Base-by-base conservation (phyloP, 495 filamentous ascomycete genomes). In the Tuber indicum region DNA sequence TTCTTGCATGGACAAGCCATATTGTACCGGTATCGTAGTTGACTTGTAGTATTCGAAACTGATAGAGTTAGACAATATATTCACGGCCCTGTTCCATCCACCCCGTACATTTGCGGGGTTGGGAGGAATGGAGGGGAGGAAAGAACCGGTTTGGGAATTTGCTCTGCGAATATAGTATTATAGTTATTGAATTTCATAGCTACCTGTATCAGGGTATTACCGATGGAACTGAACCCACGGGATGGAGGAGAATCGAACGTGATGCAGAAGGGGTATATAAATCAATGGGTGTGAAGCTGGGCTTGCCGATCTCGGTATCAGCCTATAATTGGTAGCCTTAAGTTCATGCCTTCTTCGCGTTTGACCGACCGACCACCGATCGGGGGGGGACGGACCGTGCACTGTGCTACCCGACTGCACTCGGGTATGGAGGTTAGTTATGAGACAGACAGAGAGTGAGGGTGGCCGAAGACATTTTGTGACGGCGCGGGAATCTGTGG, bases 161-260 rank as follows among this genome's bases (percentile, higher is more conserved):
- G 3, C 9, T 12, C 3, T 14, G 3, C 10, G 32, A 32, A 8
- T 66, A 32, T 19, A 2, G 6, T 52, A 36, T 19, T 17, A 36
- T 66, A 66, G 58, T 36, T 66, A 66, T 66, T 66, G 58, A 26
- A 36, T 66, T 66, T 66, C 26, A 66, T 66, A 66, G 58, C 52
- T 32, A 4, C 14, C 32, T 3, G 17, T 62, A 58, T 58, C 32
- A 47, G 45, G 45, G 45, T 2, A 16, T 36, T 36, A 66, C 58
- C 26, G 14, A 19, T 6, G 26, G 58, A 66, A 66, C 14, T 66
- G 14, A 19, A 66, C 26, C 58, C 58, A 66, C 26, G 32, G 58
- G 58, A 66, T 66, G 58, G 58, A 32, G 26, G 52, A 36, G 8
- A 10, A 16, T 66, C 16, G 58, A 17, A 26, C 14, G 58, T 66